Conservation (phyloP, 345 rosid species). For the Gossypium longicalyx region DNA sequence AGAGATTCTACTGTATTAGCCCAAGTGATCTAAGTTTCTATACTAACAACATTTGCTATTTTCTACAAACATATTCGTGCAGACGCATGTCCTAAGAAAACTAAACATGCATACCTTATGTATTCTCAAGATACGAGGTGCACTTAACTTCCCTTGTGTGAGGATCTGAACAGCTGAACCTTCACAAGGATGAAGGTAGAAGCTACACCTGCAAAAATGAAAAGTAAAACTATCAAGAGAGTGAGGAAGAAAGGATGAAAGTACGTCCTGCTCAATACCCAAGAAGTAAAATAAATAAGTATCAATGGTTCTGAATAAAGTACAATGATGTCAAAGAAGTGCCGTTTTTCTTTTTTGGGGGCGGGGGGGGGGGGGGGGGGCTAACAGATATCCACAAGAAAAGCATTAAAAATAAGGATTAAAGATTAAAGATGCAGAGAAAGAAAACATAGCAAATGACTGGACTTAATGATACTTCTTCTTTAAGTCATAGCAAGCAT, state of each 20-base stretch:
- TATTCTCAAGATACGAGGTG: constrained; percentile 95
- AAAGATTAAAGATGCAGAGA: not conserved
- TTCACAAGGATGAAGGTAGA: constrained; percentile 91
- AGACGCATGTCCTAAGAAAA: not conserved
- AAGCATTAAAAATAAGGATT: not conserved
- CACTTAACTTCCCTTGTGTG: constrained; percentile 96
- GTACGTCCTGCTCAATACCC: not conserved
- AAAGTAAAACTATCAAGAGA: not conserved
- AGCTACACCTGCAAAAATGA: constrained; percentile 72
- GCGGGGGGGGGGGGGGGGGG: too few species aligned
- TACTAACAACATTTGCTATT: not conserved
- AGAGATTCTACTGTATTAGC: not conserved
- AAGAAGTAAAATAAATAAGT: not conserved
- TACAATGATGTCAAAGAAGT: not conserved
- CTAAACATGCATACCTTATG: constrained; percentile 61
- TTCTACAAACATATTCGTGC: not conserved
- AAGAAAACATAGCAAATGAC: not conserved
- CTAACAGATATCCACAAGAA: not conserved
- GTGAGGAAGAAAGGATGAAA: not conserved
- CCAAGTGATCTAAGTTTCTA: not conserved
- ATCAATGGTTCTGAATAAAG: not conserved
- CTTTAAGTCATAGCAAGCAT: constrained; percentile 8
- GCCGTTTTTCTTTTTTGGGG: not conserved
- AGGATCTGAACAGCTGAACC: constrained; percentile 78
- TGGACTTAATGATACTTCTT: not conserved